phyloP scores from a whole-genome alignment of 768 basidiomycete genomes.

The Rhodosporidiobolus sp. region DNA sequence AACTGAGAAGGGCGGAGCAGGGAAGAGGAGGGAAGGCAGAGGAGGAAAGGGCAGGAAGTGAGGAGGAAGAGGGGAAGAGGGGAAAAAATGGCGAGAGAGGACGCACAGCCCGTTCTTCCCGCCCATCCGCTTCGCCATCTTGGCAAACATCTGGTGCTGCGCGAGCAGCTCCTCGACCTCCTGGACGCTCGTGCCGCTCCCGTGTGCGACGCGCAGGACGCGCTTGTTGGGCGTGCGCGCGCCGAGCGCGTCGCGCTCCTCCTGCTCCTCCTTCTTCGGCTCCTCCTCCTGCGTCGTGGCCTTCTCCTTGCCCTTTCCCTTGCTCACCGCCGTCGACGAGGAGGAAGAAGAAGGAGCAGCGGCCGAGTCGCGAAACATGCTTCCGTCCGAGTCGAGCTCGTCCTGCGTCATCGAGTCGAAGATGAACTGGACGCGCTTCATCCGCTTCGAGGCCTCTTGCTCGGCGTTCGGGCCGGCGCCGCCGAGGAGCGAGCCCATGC shows the following conservation, averaged over 20 bases:
- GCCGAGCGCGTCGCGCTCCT: slow-evolving; percentile 46
- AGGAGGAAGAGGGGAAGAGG: background rate
- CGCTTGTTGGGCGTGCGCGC: slow-evolving; percentile 76
- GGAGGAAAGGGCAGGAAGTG: background rate
- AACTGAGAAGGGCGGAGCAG: background rate
- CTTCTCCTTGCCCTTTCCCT: slow-evolving; percentile 21
- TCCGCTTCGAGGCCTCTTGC: slow-evolving; percentile 80
- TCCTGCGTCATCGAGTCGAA: slow-evolving; percentile 93
- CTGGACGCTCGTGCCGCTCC: slow-evolving; percentile 87
- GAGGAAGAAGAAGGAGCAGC: background rate
- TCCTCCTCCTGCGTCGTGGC: slow-evolving; percentile 50
- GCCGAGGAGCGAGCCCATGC: slow-evolving; percentile 82
- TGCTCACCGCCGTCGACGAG: background rate
- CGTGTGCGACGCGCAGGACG: slow-evolving; percentile 81
- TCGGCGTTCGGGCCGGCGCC: slow-evolving; percentile 62
- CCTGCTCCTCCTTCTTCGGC: background rate
- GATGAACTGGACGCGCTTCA: slow-evolving; percentile 98
- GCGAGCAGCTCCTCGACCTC: slow-evolving; percentile 97
- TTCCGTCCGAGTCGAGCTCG: slow-evolving; percentile 93
- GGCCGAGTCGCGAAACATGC: slow-evolving; percentile 61
- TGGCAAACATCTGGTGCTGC: slow-evolving; percentile 98
- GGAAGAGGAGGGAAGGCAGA: background rate
- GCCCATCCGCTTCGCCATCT: slow-evolving; percentile 96
- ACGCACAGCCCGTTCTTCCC: slow-evolving; percentile 90
- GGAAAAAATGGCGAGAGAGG: background rate